These are phyloP conservation scores for Yamadazyma buinensis DNA, from an alignment of 1,139 yeast genomes.

Conservation along the genomic window DNA sequence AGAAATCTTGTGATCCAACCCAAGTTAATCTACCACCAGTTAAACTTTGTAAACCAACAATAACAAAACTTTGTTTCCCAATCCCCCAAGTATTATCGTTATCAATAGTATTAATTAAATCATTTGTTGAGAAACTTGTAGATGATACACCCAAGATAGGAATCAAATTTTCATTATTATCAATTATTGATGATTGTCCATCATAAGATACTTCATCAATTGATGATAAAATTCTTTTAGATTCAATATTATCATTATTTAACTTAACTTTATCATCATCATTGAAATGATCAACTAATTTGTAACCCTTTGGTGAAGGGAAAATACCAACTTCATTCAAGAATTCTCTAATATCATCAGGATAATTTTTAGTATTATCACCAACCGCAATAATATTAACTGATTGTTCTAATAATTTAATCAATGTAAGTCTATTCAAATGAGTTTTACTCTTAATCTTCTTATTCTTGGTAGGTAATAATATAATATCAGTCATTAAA, in stretches of 20 bases:
- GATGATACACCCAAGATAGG: constrained; percentile 71
- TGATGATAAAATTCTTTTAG: constrained; percentile 18
- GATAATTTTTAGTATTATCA: constrained; percentile 35
- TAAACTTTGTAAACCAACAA: constrained; percentile 80
- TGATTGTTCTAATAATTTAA: constrained; percentile 67
- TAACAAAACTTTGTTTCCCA: constrained; percentile 75
- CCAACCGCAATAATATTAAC: constrained; percentile 75
- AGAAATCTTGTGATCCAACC: constrained; percentile 65
- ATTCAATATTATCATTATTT: constrained; percentile 22
- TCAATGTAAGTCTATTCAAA: constrained; percentile 29
- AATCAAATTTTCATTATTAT: constrained; percentile 55
- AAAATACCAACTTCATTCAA: constrained; percentile 79
- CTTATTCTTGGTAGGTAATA: constrained; percentile 39
- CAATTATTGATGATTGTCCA: constrained; percentile 41
- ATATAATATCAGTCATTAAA: constrained; percentile 29
- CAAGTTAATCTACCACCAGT: constrained; percentile 78
- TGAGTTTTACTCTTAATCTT: constrained; percentile 27
- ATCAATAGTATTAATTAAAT: constrained; percentile 29
- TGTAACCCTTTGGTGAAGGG: constrained; percentile 76
- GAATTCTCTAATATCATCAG: constrained; percentile 65
- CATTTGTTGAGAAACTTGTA: constrained; percentile 58
- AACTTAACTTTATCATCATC: constrained; percentile 22
- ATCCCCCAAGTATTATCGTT: constrained; percentile 67
- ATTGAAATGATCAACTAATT: constrained; percentile 64
- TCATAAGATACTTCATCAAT: constrained; percentile 18